phyloP scores from a whole-genome alignment of 78 protist genomes.

The Dictyostelium citrinum region DNA sequence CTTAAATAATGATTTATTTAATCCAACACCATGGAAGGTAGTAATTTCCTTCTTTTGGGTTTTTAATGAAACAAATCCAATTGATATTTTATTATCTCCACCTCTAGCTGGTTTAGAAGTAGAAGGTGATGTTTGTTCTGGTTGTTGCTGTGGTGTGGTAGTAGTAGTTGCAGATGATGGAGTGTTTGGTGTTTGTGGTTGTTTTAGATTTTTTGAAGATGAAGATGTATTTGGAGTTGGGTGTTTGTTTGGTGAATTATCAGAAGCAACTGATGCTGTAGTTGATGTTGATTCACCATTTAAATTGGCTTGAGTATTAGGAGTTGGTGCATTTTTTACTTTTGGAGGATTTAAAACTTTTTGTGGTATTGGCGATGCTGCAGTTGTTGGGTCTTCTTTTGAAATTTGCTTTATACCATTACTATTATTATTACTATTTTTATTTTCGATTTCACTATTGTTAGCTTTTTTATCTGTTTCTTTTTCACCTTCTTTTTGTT shows the following conservation, averaged over 20 bases:
- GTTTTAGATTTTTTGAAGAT: neutral
- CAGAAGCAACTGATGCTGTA: neutral
- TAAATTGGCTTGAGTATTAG: neutral
- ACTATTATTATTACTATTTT: neutral
- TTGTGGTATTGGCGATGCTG: neutral
- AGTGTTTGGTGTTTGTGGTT: neutral
- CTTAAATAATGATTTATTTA: neutral
- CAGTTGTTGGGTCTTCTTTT: neutral
- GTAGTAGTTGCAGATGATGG: neutral
- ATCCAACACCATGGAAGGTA: neutral
- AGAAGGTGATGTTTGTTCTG: neutral
- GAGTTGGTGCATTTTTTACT: neutral
- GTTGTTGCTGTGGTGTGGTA: neutral
- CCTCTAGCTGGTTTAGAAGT: neutral
- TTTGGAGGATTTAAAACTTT: neutral
- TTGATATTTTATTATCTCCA: neutral
- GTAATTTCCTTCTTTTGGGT: neutral
- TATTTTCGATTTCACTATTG: neutral
- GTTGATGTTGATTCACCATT: neutral
- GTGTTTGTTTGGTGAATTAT: neutral
- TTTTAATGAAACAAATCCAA: neutral
- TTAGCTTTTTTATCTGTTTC: neutral
- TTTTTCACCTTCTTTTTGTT: too few relatives aligned
- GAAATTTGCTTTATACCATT: neutral
- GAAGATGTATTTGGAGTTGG: neutral